These are phyloP conservation scores for Wickerhamomyces mucosus DNA, from an alignment of 805 yeast species.

Conservation along the genomic window DNA sequence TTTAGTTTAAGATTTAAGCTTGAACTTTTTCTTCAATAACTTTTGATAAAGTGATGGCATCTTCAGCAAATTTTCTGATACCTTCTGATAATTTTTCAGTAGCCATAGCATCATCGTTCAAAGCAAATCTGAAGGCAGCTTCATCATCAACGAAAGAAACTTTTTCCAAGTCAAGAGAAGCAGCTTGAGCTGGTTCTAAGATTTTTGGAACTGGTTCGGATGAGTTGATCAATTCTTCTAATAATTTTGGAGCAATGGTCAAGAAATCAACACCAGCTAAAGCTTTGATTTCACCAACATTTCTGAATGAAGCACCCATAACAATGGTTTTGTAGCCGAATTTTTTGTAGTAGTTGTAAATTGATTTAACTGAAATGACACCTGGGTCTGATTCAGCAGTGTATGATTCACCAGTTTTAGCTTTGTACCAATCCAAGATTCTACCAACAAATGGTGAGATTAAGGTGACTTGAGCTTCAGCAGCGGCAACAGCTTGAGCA, in stretches of 20 bases:
- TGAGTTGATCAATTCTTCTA: slow-evolving; percentile 81
- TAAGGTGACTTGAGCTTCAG: slow-evolving; percentile 93
- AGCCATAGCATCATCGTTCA: slow-evolving; percentile 98
- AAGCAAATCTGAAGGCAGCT: slow-evolving; percentile 76
- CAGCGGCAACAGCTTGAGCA: slow-evolving; percentile 97
- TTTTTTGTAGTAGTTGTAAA: slow-evolving; percentile 97
- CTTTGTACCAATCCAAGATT: slow-evolving; percentile 97
- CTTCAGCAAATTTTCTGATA: slow-evolving; percentile 94
- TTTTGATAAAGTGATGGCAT: slow-evolving; percentile 68
- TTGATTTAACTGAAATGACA: slow-evolving; percentile 78
- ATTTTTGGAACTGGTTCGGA: slow-evolving; percentile 70
- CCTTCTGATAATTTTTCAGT: slow-evolving; percentile 97
- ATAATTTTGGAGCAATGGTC: slow-evolving; percentile 88
- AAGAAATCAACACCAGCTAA: slow-evolving; percentile 95
- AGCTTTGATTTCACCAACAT: slow-evolving; percentile 88
- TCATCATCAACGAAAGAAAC: slow-evolving; percentile 80
- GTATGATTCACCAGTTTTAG: slow-evolving; percentile 83
- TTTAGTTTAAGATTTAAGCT: slow-evolving; percentile 24
- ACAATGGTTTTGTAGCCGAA: slow-evolving; percentile 93
- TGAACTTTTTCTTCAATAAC: slow-evolving; percentile 52
- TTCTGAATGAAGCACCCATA: slow-evolving; percentile 99
- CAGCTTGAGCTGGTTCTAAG: slow-evolving; percentile 62
- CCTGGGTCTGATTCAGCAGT: slow-evolving; percentile 86
- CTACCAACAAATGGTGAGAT: slow-evolving; percentile 99
- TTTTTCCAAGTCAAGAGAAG: slow-evolving; percentile 49